These are phyloP conservation scores for Trametes maxima DNA, from an alignment of 768 basidiomycete genomes.

Conservation along the genomic window DNA sequence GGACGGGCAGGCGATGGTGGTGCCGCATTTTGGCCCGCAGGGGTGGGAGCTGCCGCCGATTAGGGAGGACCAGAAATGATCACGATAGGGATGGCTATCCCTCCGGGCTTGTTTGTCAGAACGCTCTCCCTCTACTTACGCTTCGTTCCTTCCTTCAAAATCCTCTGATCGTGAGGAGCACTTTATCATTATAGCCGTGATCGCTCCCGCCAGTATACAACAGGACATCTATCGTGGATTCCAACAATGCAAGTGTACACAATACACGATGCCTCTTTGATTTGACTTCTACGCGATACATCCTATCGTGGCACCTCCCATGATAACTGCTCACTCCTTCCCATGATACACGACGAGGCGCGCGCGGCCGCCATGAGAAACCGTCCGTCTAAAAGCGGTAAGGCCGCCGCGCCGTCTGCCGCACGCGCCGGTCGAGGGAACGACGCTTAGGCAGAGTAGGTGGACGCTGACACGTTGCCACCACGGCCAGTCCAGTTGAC, in stretches of 20 bases:
- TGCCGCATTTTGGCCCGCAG: constrained; percentile 83
- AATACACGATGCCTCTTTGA: constrained; percentile 2
- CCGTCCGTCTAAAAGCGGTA: constrained; percentile 6
- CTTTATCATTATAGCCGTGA: no score
- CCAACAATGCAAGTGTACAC: background rate
- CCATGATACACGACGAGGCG: constrained; percentile 1
- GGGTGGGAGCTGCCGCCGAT: constrained; percentile 88
- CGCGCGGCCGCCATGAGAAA: background rate
- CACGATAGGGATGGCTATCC: background rate
- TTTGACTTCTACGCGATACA: constrained; percentile 21
- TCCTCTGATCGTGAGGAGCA: no score
- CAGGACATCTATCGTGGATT: background rate
- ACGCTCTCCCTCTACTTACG: no score
- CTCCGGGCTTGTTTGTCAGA: background rate
- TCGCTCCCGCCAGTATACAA: no score
- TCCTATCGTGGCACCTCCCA: constrained; percentile 13
- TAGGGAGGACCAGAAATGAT: constrained; percentile 24
- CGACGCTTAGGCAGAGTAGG: constrained; percentile 65
- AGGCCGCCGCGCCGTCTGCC: background rate
- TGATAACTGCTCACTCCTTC: background rate
- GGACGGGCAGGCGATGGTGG: constrained; percentile 67
- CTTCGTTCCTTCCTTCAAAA: no score
- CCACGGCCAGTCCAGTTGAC: constrained; percentile 99
- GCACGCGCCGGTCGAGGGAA: background rate
- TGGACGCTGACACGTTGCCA: constrained; percentile 88